Conservation (phyloP, 176 grass and related monocot species). For the Triticum turgidum region DNA sequence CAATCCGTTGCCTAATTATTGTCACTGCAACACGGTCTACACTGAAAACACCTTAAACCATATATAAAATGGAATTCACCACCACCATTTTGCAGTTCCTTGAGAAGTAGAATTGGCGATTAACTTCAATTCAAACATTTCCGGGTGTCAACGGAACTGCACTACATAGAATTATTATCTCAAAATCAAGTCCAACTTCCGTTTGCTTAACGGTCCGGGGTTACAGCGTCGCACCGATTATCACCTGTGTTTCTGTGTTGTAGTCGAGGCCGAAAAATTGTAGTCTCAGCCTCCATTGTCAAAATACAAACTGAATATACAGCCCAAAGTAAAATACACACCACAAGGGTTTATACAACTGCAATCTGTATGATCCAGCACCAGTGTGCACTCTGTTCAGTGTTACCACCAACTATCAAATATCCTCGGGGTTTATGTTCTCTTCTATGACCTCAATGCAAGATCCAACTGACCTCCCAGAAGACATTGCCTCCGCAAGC, state of each 20-base stretch:
- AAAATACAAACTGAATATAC: constrained; percentile 4
- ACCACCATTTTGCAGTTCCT: no score
- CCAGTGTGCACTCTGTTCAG: not conserved
- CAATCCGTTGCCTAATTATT: not conserved
- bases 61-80: no score
- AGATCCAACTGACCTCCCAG: constrained; percentile 37
- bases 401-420: not conserved
- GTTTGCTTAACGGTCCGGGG: not conserved
- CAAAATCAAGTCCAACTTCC: not conserved
- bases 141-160: not conserved
- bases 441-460: constrained; percentile 48
- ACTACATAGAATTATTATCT: not conserved
- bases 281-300: not conserved
- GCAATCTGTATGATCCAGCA: not conserved
- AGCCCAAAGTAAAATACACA: not conserved
- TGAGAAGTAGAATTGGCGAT: no score
- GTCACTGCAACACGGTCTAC: no score
- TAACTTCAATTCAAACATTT: no score
- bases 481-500: constrained; percentile 45
- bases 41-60: no score
- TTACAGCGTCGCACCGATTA: not conserved
- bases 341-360: not conserved
- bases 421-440: constrained; percentile 36
- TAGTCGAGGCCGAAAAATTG: not conserved
- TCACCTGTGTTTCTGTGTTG: not conserved